Percentiles rank a stretch among this genome's conserved stretches.
Conservation (phyloP, 352 stramenopile genomes). For the Pythium oligandrum region DNA sequence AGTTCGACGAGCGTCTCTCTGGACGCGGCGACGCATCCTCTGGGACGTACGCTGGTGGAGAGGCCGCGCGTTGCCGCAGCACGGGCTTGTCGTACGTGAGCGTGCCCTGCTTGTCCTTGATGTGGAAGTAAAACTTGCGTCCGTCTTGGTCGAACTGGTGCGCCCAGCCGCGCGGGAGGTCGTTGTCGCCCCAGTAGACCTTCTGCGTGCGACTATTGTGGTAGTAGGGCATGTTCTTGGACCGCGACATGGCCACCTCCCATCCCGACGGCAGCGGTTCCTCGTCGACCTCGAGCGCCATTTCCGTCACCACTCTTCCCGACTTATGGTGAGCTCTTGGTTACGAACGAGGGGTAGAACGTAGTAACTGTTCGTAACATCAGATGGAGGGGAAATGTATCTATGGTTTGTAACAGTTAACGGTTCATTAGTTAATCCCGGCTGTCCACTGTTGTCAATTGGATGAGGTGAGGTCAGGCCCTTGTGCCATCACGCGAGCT, state of each 20-base stretch:
- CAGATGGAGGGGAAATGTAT: too few species aligned
- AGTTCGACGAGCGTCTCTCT: constrained; percentile 44
- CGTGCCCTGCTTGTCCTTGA: constrained; percentile 61
- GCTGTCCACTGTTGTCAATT: too few species aligned
- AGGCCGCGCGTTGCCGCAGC: constrained; percentile 19
- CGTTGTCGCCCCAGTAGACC: constrained; percentile 81
- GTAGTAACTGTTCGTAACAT: background rate
- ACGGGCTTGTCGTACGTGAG: constrained; percentile 73
- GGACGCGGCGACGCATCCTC: constrained; percentile 8
- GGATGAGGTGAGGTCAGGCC: too few species aligned
- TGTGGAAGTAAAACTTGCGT: constrained; percentile 69
- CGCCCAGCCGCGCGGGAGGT: constrained; percentile 73
- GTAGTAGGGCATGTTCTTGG: constrained; percentile 86
- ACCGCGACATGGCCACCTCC: constrained; percentile 75
- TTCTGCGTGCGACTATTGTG: constrained; percentile 72
- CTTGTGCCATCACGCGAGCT: too few species aligned
- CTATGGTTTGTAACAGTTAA: too few species aligned
- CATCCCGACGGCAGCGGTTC: constrained; percentile 64
- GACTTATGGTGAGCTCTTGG: too few species aligned
- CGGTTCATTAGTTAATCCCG: background rate
- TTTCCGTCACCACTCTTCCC: constrained; percentile 3
- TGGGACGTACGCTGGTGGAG: constrained; percentile 7
- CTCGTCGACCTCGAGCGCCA: constrained; percentile 47
- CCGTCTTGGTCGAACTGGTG: constrained; percentile 71
- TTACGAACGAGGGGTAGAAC: too few species aligned